Base-by-base conservation (phyloP, 192 early-diverging fungal species). In the Umbelopsis sp. region DNA sequence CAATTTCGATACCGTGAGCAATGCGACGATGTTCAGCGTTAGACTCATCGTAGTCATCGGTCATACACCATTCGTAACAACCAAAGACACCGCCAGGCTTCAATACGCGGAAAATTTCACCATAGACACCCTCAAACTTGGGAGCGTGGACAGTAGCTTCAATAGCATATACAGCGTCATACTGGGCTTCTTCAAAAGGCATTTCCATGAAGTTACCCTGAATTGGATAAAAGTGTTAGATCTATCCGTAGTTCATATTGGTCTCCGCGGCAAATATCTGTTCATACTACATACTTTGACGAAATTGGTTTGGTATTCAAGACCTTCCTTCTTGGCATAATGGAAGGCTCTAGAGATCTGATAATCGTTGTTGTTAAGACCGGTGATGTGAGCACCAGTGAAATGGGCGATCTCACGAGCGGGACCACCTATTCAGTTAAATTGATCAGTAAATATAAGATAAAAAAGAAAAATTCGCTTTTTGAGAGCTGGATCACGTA, bases 351-450 rank as follows among this genome's bases (percentile, higher is more conserved):
- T 87, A 45, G 90, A 76, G 69, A 97, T 90, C 82, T 98, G 96
- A 74, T 97, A 95, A 45, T 92, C 91, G 80, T 98, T 98, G 88
- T 97, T 98, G 83, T 98, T 98, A 38, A 98, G 79, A n/a, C 97
- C 96, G 4, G 91, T 92, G 56, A 98, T 86, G 67, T 91, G 88
- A 32, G 95, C 93, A 20, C 93, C 95, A n/a, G 91, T 90, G 70
- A 97, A 94, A 69, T 91, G 87, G 59, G 90, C 86, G 75, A 96
- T 95, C 71, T 98, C 96, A 62, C 97, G 91, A n/a, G 94, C 87
- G 17, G 97, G 97, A 4, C 97, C 97, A 69, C 92, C 88, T 91
- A 59, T 56, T 22, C 16, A 25, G 43, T n/a, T 0, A 41, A 49
- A 49, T 17, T 2, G 34, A 1, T 51, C 8, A 16, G n/a, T 51